Percentiles rank a stretch among this genome's conserved stretches.
Conservation (phyloP, 2,329 filamentous ascomycete species). For the Fusarium chlamydosporum region DNA sequence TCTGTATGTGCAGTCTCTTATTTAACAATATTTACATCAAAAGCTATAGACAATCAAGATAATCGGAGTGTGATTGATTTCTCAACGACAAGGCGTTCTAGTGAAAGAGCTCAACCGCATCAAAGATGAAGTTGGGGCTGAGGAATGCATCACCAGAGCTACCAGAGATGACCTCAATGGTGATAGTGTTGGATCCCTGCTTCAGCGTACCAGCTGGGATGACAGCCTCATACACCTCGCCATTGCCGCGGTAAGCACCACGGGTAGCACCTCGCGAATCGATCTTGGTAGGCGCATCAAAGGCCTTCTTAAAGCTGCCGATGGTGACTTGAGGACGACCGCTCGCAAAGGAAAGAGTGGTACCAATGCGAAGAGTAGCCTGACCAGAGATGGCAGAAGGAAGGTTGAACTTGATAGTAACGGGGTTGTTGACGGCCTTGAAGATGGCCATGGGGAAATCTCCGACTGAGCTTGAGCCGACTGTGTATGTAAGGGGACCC, state of each 20-base stretch:
- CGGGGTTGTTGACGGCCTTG: constrained; percentile 70
- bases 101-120: constrained; percentile 50
- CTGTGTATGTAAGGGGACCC: constrained; percentile 72
- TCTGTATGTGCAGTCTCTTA: constrained; percentile 18
- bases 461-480: constrained; percentile 65
- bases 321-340: constrained; percentile 72
- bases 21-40: constrained; percentile 45
- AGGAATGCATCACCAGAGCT: constrained; percentile 69
- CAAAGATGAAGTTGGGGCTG: constrained; percentile 66
- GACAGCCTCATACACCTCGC: constrained; percentile 74
- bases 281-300: constrained; percentile 71
- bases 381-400: constrained; percentile 62
- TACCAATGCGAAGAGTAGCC: constrained; percentile 74
- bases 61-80: not conserved
- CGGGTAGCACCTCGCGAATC: constrained; percentile 75
- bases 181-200: constrained; percentile 74
- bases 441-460: constrained; percentile 77
- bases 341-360: constrained; percentile 73
- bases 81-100: constrained; percentile 10
- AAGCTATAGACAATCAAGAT: constrained; percentile 1
- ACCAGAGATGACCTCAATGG: constrained; percentile 70
- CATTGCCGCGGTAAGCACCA: constrained; percentile 73
- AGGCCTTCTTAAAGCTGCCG: constrained; percentile 61
- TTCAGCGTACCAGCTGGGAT: constrained; percentile 72
- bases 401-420: constrained; percentile 73